Evolutionary conservation across 1,284 basidiomycete species (phyloP).

Genomic region (Ustilago sp.): DNA sequence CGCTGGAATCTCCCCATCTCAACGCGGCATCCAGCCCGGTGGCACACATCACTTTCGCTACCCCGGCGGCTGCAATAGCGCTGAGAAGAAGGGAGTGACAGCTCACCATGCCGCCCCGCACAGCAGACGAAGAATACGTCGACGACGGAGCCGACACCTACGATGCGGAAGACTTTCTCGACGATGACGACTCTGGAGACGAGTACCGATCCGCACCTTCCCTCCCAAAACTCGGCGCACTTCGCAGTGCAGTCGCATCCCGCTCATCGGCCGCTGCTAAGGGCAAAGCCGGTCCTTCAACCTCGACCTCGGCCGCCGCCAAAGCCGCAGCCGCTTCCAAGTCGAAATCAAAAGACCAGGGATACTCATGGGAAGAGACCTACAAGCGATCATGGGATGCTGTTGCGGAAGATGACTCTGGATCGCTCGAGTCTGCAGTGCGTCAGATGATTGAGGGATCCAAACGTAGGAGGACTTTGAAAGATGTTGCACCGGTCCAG

Average conservation of each 20-base stretch:
- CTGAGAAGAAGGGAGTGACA: neutral
- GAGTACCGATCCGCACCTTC: constrained; percentile 47
- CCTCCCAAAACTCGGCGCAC: constrained; percentile 35
- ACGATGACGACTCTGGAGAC: constrained; percentile 54
- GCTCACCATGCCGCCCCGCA: constrained; percentile 38
- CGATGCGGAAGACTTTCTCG: constrained; percentile 52
- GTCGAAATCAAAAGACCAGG: constrained; percentile 55
- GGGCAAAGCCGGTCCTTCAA: constrained; percentile 23
- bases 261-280: constrained; percentile 22
- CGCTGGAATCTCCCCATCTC: neutral
- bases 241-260: constrained; percentile 15
- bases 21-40: neutral
- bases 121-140: constrained; percentile 49
- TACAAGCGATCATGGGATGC: constrained; percentile 96
- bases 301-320: constrained; percentile 20
- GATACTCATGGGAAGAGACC: constrained; percentile 93
- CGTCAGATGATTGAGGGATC: constrained; percentile 87
- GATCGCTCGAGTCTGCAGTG: constrained; percentile 89
- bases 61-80: neutral
- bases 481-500: constrained; percentile 86
- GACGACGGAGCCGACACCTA: constrained; percentile 44
- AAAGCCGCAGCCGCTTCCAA: constrained; percentile 15
- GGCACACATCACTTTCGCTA: neutral
- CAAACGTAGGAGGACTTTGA: constrained; percentile 75
- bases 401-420: constrained; percentile 93